phyloP scores from a whole-genome alignment of 306 rosid species.

The Adenanthera pavonina region DNA sequence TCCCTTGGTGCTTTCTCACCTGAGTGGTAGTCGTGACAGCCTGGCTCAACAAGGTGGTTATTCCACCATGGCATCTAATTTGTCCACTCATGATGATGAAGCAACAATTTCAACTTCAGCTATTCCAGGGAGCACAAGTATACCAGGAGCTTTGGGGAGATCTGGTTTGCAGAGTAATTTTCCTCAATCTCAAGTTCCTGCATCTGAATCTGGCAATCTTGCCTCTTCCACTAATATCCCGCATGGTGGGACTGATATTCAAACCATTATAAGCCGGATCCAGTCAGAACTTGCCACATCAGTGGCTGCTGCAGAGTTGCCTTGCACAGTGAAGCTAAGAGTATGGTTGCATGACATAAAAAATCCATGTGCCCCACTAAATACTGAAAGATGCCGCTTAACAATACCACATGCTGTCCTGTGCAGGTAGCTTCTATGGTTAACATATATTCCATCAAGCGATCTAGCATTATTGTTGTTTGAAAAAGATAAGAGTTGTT shows the following conservation, averaged over 20 bases:
- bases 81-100: slow-evolving; percentile 41
- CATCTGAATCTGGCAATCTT: slow-evolving; percentile 61
- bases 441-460: slow-evolving; percentile 13
- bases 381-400: slow-evolving; percentile 74
- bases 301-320: slow-evolving; percentile 90
- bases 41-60: slow-evolving; percentile 44
- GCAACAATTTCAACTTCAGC: slow-evolving; percentile 54
- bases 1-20: slow-evolving; percentile 60
- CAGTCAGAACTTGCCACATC: slow-evolving; percentile 90
- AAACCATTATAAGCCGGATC: slow-evolving; percentile 64
- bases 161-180: slow-evolving; percentile 64
- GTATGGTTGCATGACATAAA: slow-evolving; percentile 90
- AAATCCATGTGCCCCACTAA: slow-evolving; percentile 74
- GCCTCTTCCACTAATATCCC: slow-evolving; percentile 47
- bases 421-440: slow-evolving; percentile 72
- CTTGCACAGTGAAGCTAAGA: slow-evolving; percentile 95
- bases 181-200: slow-evolving; percentile 61
- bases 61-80: slow-evolving; percentile 32
- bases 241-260: slow-evolving; percentile 71
- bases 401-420: slow-evolving; percentile 92
- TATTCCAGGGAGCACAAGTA: slow-evolving; percentile 55
- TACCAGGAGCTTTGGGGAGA: slow-evolving; percentile 68
- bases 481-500: slow-evolving; percentile 4
- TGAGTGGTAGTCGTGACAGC: slow-evolving; percentile 47
- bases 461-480: slow-evolving; percentile 13